Percentiles rank a stretch among this genome's conserved stretches.
These are phyloP conservation scores for Lepidopterella palustris DNA, from an alignment of 495 filamentous ascomycete genomes.

Conservation along the genomic window DNA sequence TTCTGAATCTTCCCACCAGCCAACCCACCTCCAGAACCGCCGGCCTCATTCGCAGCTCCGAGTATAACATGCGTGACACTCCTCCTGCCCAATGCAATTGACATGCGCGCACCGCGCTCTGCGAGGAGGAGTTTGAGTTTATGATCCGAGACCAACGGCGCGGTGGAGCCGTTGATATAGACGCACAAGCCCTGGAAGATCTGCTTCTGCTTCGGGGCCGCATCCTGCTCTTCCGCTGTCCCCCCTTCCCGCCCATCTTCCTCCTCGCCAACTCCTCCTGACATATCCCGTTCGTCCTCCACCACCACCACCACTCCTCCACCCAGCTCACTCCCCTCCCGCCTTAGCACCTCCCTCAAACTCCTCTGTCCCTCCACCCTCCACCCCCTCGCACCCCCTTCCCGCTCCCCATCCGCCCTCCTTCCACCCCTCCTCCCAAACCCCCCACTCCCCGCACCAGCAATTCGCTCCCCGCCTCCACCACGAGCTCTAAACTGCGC, in stretches of 20 bases:
- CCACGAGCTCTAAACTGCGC: conserved; percentile 56
- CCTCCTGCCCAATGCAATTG: conserved; percentile 60
- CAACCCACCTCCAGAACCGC: conserved; percentile 68
- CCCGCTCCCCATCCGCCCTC: conserved; percentile 41
- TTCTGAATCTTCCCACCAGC: conserved; percentile 75
- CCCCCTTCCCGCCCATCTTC: background rate
- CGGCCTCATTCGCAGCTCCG: conserved; percentile 48
- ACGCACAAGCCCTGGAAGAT: conserved; percentile 65
- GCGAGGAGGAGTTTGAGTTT: conserved; percentile 72
- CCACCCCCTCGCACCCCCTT: conserved; percentile 41
- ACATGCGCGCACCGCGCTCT: conserved; percentile 62
- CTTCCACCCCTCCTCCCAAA: conserved; percentile 36
- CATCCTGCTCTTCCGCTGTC: background rate
- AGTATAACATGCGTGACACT: conserved; percentile 84
- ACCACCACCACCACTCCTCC: conserved; percentile 24
- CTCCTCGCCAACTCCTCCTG: conserved; percentile 3
- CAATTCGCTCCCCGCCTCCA: conserved; percentile 45
- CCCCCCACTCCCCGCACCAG: conserved; percentile 44
- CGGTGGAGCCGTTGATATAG: conserved; percentile 85
- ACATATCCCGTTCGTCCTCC: conserved; percentile 36
- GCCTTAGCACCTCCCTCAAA: conserved; percentile 23
- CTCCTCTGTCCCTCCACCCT: conserved; percentile 42
- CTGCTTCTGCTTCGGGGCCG: conserved; percentile 24
- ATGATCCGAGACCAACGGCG: conserved; percentile 77
- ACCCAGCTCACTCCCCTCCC: conserved; percentile 32